Base-by-base conservation (phyloP, 2,329 filamentous ascomycete genomes). In the Sordariomycetes sp. region DNA sequence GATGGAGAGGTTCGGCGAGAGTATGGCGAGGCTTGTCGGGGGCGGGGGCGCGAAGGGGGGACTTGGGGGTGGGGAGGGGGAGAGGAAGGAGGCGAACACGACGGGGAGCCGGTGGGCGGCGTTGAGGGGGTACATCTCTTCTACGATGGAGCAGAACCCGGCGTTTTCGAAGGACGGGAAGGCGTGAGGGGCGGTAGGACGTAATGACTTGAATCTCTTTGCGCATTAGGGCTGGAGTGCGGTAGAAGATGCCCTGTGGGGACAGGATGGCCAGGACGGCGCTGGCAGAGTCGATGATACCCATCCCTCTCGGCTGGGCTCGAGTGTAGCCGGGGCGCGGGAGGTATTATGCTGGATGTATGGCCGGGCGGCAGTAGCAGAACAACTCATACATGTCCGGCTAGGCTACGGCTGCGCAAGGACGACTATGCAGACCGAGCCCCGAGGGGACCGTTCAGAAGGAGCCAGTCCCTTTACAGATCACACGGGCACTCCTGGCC, bases 131-230 rank as follows among this genome's bases (percentile, higher is more conserved):
- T 95, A 92, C 66, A 95, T 96, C 55, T 86, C 88, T 1, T 79
- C 85, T 50, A 96, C 89, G 1, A 89, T 96, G 84, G 89, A 96
- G 72, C 87, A 89, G 70, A 92, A 92, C 64, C 82, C 86, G 15
- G 88, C 86, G 2, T 95, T 95, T 63, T 59, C 60, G 22, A 62
- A 58, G 22, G 66, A 69, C 57, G 61, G 59, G 7, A 45, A 48
- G 39, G 13, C 22, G 35, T 56, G 54, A 53, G 20, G 24, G 25
- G 36, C 12, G n/a, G 17, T 20, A 15, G 45, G 12, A 20, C 17
- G 12, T 24, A 4, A 24, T 50, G n/a, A 50, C 45, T 22, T 5
- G 24, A 1, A 22, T 22, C 24, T 50, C 6, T 6, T 24, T 10
- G 24, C 2, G 13, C 10, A 12, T n/a, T n/a, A 50, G 20, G 45